Base-by-base conservation (phyloP, 306 rosid genomes). In the Albizia julibrissin region DNA sequence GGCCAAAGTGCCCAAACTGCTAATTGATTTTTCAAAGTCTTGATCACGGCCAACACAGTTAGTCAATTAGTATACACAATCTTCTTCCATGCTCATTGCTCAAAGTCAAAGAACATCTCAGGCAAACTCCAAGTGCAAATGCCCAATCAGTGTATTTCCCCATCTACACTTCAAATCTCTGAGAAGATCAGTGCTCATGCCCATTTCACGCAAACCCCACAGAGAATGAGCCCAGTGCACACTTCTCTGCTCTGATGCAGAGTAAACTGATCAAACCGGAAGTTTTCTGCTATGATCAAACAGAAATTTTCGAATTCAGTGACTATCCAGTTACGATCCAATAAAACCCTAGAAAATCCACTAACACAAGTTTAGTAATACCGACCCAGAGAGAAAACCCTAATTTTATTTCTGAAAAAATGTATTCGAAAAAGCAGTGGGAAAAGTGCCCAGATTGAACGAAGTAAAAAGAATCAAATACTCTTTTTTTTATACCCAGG, bases 1-100 rank as follows among this genome's bases (percentile, higher is more conserved):
- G 69, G 46, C 47, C 52, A 72, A 69, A 82, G 49, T 76, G 66
- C 76, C 54, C 81, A 85, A 81, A 87, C 50, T 50, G 69, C 79
- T 56, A 69, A 61, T 34, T 10, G 49, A 80, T 42, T 72, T 74
- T 72, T 27, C 59, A 74, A 84, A 82, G 73, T 72, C 84, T 69
- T 43, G 83, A 91, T 87, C 95, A 82, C 87, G 85, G 52, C 47
- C 74, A 68, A 86, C 75, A 68, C 69, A 80, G 80, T 33, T 67
- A 86, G 72, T 64, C 73, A 79, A 82, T 80, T 83, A 70, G 59
- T 87, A 88, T 49, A 89, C 34, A 75, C 94, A 93, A 87, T 90
- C 92, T 86, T 90, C 88, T 90, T 91, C 98, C 94, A 90, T 90
- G 88, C 86, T 56, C 62, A 56, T 89, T 90, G 88, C 86, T 56